Conservation (phyloP, 2,329 filamentous ascomycete species). For the Saccharata proteae region DNA sequence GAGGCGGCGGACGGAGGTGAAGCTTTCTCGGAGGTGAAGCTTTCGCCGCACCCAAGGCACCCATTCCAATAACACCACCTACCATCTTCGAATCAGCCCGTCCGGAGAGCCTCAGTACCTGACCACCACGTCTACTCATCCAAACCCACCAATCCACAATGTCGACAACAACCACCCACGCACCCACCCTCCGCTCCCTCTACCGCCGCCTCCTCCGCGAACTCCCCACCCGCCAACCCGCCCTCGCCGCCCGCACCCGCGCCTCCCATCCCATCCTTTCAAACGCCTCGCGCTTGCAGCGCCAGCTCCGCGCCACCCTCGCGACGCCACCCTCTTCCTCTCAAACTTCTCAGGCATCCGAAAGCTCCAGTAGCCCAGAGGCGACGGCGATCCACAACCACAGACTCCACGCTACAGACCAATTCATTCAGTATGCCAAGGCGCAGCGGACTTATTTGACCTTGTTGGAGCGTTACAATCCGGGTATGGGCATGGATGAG, state of each 20-base stretch:
- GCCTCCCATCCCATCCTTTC: slow-evolving; percentile 29
- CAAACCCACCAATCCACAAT: slow-evolving; percentile 14
- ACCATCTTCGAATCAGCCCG: slow-evolving; percentile 14
- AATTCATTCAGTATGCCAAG: slow-evolving; percentile 67
- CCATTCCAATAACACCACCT: neutral
- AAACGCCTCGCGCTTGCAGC: slow-evolving; percentile 55
- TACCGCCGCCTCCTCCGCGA: slow-evolving; percentile 86
- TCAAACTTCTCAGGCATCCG: slow-evolving; percentile 15
- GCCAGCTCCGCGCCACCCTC: slow-evolving; percentile 55
- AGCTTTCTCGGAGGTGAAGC: neutral
- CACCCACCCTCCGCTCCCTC: slow-evolving; percentile 54
- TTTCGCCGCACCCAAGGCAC: neutral
- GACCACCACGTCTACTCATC: neutral
- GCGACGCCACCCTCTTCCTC: slow-evolving; percentile 14
- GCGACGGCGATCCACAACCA: slow-evolving; percentile 7
- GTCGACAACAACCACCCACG: slow-evolving; percentile 25
- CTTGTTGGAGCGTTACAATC: slow-evolving; percentile 84
- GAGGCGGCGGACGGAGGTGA: no score
- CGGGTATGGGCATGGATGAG: slow-evolving; percentile 78
- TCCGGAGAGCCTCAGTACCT: neutral
- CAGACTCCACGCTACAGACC: slow-evolving; percentile 48
- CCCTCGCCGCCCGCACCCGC: slow-evolving; percentile 20
- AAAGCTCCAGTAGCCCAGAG: slow-evolving; percentile 13
- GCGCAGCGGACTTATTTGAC: slow-evolving; percentile 77
- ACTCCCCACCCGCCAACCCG: slow-evolving; percentile 52